Evolutionary conservation across 108 stramenopile genomes (phyloP), one percentile per base, ranked within the genome.

Genomic region (Aurantiochytrium sp.): DNA sequence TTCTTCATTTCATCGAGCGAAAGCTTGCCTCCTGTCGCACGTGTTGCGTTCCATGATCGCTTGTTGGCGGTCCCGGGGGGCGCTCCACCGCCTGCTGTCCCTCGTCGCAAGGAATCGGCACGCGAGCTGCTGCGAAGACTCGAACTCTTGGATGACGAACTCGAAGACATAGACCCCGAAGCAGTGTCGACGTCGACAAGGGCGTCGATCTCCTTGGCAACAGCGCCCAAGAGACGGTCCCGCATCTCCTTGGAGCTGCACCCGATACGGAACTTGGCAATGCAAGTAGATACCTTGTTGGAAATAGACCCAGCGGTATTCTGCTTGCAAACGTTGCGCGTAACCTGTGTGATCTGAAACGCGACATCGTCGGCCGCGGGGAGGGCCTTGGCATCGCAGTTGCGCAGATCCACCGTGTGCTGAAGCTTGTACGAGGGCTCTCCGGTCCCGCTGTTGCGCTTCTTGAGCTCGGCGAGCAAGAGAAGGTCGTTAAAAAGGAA

Each of bases 1-100:
- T 83, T 83, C 76, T 83, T 45, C 76, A 83, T 83, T 12, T 83
- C 76, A 14, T 83, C 76, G 25, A 83, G 76, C 10, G 76, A 83
- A 12, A 83, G 6, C 76, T 83, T 83, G n/a, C 49, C 51, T 8
- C 14, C 64, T 10, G 64, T 69, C 21, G 21, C 42, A 12, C 8
- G 64, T 23, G 14, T 69, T 14, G 64, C 25, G 64, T 69, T 69
- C 64, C 64, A 69, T 8, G 64, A 23, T 8, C 64, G 64, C 42
- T 69, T 69, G 64, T 42, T 69, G 55, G 55, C 55, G 14, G 55
- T 8, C 55, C 14, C 16, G 0, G 55, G 14, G 55, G 14, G 0
- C 14, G 16, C 55, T 16, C 16, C 14, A 16, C 55, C 55, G 55
- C 55, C 35, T 35, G 35, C 35, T 35, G 35, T 35, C 35, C 35